Evolutionary conservation across 306 rosid genomes (phyloP).

Genomic region (Vigna radiata): DNA sequence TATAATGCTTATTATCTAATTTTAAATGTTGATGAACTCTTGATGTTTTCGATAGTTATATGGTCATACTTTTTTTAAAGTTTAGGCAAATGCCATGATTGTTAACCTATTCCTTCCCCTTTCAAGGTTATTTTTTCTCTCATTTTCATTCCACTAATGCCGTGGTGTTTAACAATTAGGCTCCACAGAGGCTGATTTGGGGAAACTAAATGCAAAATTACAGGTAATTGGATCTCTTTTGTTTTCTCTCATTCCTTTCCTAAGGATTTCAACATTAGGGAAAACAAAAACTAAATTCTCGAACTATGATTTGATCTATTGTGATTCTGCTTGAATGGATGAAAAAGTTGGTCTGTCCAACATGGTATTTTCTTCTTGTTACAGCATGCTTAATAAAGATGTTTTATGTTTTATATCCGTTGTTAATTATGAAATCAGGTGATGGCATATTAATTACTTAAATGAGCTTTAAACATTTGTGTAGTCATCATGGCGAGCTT

Average conservation of each 20-base stretch:
- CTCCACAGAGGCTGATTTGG: conserved; percentile 64
- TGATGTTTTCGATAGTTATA: conserved; percentile 21
- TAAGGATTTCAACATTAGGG: neutral
- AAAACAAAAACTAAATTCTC: neutral
- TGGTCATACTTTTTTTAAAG: neutral
- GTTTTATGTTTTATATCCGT: neutral
- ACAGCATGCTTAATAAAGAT: conserved; percentile 10
- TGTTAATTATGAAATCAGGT: conserved; percentile 26
- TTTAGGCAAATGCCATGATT: conserved; percentile 19
- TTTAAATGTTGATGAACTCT: conserved; percentile 25
- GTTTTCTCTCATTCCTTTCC: neutral
- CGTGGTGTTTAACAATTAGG: conserved; percentile 57
- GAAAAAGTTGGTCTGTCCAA: conserved; percentile 4
- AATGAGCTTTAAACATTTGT: conserved; percentile 9
- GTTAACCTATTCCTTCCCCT: conserved; percentile 27
- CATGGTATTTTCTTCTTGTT: conserved; percentile 26
- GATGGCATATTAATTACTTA: conserved; percentile 23
- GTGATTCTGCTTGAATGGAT: conserved; percentile 2
- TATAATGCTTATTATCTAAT: conserved; percentile 19
- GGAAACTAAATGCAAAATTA: conserved; percentile 63
- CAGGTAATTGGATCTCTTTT: conserved; percentile 67
- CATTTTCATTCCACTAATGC: conserved; percentile 40
- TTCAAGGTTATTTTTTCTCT: conserved; percentile 13
- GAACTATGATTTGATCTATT: conserved; percentile 18
- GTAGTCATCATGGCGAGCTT: neutral